Evolutionary conservation across 352 stramenopile species (phyloP).

Genomic region (Phytophthora palmivora): DNA sequence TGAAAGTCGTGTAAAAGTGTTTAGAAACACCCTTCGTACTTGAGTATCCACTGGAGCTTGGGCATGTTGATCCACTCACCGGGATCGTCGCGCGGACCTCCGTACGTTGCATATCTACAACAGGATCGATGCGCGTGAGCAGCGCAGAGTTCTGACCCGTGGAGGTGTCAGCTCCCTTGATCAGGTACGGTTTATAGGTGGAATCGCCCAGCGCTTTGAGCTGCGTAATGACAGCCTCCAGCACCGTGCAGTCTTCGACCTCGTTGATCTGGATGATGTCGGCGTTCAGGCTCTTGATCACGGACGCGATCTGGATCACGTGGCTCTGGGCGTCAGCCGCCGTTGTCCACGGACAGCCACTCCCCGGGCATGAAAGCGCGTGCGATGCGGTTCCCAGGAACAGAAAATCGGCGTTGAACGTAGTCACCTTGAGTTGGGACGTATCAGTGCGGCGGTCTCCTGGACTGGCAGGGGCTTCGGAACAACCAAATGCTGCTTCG

Average conservation of each 20-base stretch:
- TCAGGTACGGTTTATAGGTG: slow-evolving; percentile 72
- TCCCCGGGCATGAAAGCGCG: slow-evolving; percentile 50
- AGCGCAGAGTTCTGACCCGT: slow-evolving; percentile 77
- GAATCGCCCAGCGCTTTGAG: slow-evolving; percentile 52
- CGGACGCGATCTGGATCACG: slow-evolving; percentile 56
- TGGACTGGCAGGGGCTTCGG: slow-evolving; percentile 44
- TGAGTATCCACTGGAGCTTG: slow-evolving; percentile 44
- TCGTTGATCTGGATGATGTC: slow-evolving; percentile 79
- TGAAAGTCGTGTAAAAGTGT: slow-evolving; percentile 78
- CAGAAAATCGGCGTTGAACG: slow-evolving; percentile 72
- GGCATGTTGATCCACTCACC: slow-evolving; percentile 63
- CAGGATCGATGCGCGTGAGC: slow-evolving; percentile 68
- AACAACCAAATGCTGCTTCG: slow-evolving; percentile 51
- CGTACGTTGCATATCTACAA: slow-evolving; percentile 54
- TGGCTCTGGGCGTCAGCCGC: slow-evolving; percentile 48
- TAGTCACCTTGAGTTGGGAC: slow-evolving; percentile 67
- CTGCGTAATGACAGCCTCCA: slow-evolving; percentile 59
- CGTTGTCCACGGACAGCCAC: slow-evolving; percentile 63
- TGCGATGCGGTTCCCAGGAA: slow-evolving; percentile 55
- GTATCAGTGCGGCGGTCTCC: slow-evolving; percentile 55
- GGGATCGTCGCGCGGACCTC: slow-evolving; percentile 42
- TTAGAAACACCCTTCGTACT: slow-evolving; percentile 66
- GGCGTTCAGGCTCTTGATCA: slow-evolving; percentile 56
- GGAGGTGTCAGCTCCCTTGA: slow-evolving; percentile 61
- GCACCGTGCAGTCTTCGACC: slow-evolving; percentile 62